Conservation (phyloP, 176 grass and related monocot genomes). For the Oryza brachyantha region DNA sequence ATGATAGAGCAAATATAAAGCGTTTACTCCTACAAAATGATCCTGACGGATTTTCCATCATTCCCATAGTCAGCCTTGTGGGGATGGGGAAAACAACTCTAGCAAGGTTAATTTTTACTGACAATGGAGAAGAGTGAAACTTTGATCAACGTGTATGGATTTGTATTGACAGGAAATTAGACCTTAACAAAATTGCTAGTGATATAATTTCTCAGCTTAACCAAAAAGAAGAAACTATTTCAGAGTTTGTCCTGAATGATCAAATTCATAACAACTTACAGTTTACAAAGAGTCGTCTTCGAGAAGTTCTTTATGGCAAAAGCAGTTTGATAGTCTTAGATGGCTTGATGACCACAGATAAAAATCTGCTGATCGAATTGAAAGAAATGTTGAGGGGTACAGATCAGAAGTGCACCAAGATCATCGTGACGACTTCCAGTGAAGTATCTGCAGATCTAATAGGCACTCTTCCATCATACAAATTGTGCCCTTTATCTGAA, state of each 20-base stretch:
- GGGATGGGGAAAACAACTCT: conserved; percentile 30
- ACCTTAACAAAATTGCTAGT: neutral
- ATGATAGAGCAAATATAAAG: neutral
- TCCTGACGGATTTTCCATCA: conserved; percentile 16
- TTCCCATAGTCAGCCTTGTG: conserved; percentile 25
- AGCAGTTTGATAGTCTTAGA: too few relatives aligned
- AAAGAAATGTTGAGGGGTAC: neutral
- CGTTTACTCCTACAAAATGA: neutral
- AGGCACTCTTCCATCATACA: conserved; percentile 6
- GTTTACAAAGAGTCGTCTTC: too few relatives aligned
- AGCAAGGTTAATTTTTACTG: conserved; percentile 32
- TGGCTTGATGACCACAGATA: neutral
- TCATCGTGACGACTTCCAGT: conserved; percentile 43
- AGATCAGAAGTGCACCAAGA: neutral
- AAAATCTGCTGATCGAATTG: neutral
- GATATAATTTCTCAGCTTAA: too few relatives aligned
- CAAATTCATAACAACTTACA: too few relatives aligned
- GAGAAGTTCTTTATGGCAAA: too few relatives aligned
- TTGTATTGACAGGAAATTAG: neutral
- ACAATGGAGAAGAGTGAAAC: conserved; percentile 14
- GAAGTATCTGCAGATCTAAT: conserved; percentile 37
- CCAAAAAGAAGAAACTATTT: too few relatives aligned
- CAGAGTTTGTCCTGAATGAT: too few relatives aligned
- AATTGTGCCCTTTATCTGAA: conserved; percentile 18
- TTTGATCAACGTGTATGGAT: conserved; percentile 29